A percentile compares a stretch with the other conserved stretches of the same genome.
These are phyloP conservation scores for Akanthomyces uredinophilus DNA, from an alignment of 2,329 filamentous ascomycete species.

Conservation along the genomic window DNA sequence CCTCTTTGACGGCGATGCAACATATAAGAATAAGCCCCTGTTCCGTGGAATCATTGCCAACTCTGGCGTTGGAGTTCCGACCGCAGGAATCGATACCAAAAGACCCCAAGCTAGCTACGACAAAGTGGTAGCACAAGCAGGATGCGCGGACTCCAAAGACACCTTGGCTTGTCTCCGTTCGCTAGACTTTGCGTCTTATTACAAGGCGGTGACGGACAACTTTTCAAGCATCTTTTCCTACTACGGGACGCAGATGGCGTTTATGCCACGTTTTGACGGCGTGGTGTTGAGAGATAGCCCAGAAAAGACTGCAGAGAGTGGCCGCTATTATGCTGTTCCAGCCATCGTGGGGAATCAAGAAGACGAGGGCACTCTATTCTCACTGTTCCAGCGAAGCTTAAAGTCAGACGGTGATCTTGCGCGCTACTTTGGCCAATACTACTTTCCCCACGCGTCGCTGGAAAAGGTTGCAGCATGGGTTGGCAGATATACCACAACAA, in stretches of 20 bases:
- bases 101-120: constrained; percentile 50
- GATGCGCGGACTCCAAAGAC: constrained; percentile 37
- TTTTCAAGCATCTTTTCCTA: constrained; percentile 66
- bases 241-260: constrained; percentile 63
- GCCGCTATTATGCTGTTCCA: constrained; percentile 45
- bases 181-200: constrained; percentile 36
- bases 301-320: constrained; percentile 48
- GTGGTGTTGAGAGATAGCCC: constrained; percentile 56
- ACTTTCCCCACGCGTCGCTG: constrained; percentile 53
- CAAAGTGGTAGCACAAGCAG: constrained; percentile 42
- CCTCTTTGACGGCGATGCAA: constrained; percentile 56
- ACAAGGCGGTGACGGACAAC: constrained; percentile 59
- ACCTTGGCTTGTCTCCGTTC: constrained; percentile 11
- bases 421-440: constrained; percentile 54
- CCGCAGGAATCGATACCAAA: constrained; percentile 49
- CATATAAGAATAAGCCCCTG: constrained; percentile 57
- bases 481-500: constrained; percentile 52
- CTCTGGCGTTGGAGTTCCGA: constrained; percentile 47
- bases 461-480: constrained; percentile 52
- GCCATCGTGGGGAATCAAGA: constrained; percentile 67
- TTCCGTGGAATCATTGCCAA: constrained; percentile 64
- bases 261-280: constrained; percentile 69
- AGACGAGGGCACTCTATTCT: constrained; percentile 74
- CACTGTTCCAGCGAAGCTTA: constrained; percentile 64
- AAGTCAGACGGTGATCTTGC: constrained; percentile 55